Conservation (phyloP, 805 yeast genomes). For the Maudiozyma saulgeensis region DNA sequence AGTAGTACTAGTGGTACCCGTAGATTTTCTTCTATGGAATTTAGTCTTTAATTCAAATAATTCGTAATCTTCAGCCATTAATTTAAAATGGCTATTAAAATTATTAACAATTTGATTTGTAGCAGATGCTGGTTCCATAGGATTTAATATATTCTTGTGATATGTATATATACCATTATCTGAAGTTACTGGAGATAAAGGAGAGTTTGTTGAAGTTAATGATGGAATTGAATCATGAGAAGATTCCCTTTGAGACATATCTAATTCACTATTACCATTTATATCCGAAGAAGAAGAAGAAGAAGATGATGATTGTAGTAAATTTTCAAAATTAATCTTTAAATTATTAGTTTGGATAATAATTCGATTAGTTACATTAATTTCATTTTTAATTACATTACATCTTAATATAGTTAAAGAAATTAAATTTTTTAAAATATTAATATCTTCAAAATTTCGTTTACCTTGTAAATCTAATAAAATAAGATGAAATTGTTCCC, state of each 20-base stretch:
- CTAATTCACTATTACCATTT: background rate
- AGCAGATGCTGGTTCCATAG: background rate
- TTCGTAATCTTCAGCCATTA: conserved; percentile 24
- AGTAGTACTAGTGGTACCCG: background rate
- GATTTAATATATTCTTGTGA: background rate
- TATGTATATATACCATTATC: background rate
- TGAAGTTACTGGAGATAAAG: conserved; percentile 7
- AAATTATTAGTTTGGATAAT: background rate
- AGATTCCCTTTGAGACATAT: conserved; percentile 1
- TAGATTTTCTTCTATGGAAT: background rate
- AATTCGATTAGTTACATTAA: conserved; percentile 2
- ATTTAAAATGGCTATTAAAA: conserved; percentile 22
- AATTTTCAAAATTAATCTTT: too few relatives aligned
- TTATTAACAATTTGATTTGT: conserved; percentile 15
- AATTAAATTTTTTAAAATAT: conserved; percentile 15
- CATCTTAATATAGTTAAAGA: conserved; percentile 18
- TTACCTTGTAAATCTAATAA: background rate
- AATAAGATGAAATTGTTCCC: conserved; percentile 11
- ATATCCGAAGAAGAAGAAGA: too few relatives aligned
- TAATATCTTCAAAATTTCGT: background rate
- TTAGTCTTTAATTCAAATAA: conserved; percentile 15
- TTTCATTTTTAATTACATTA: conserved; percentile 14
- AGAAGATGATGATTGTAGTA: too few relatives aligned
- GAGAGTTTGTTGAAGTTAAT: background rate
- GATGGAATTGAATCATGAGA: conserved; percentile 2